Evolutionary conservation across 805 yeast genomes (phyloP), one percentile per base, ranked within the genome.

Genomic region (Wickerhamomyces bovis): DNA sequence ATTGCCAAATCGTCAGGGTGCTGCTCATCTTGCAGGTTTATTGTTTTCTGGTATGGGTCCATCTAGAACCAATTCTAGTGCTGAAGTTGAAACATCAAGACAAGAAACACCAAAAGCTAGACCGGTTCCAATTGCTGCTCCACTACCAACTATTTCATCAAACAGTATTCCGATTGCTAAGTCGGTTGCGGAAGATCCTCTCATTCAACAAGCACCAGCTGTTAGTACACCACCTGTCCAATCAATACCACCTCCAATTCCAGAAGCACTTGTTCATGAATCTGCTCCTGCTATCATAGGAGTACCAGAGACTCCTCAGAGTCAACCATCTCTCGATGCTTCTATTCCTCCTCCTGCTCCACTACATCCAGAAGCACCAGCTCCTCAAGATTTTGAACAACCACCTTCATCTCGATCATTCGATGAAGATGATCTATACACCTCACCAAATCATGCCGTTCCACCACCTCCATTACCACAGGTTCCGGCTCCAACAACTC

Each of bases 1-100:
- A 16, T 45, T 55, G 20, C 57, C 63, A 39, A 58, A 60, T 28
- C 62, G 67, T 33, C 63, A 63, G 49, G 58, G 56, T 39, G 59
- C 63, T 41, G 61, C 62, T 30, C 61, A 57, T 39, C 43, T 58
- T 36, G 62, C 64, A 28, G 63, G 64, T 4, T 31, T 59, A 38
- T 48, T 60, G 36, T 52, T 54, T 45, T 54, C 58, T 2, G 62
- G 61, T 41, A 53, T 56, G 58, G 60, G 58, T 6, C 58, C 59
- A n/a, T 47, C 50, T 5, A 54, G 52, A 49, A 26, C 58, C 31
- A 28, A 50, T 49, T 33, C 60, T 46, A 25, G 44, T 46, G 21
- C 53, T 45, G 53, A 59, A 60, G 9, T 52, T 45, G 33, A 53
- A 44, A 44, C 50, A 19, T 44, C 57, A 52, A 42, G 44, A 52